Evolutionary conservation across 2,329 filamentous ascomycete species (phyloP), one percentile per base, ranked within the genome.

Genomic region (Chalaropsis thielavioides): DNA sequence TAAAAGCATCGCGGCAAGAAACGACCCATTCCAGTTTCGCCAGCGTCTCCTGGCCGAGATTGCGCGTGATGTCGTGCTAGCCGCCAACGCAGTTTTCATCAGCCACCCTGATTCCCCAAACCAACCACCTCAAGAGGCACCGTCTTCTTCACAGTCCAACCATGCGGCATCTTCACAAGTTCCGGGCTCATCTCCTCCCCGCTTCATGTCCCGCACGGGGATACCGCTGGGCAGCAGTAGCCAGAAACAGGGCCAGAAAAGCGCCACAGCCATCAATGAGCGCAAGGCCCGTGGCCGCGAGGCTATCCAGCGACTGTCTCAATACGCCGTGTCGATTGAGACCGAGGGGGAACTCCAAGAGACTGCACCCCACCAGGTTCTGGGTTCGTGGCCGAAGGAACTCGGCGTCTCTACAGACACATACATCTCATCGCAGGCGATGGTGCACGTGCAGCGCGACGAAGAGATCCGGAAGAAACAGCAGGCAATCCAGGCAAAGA

Each of bases 371-470:
- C 68, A 69, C 63, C 70, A 68, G 3, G 66, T 77, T 1, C 69
- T 78, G 1, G 71, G 73, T 4, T 72, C 72, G 67, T 78, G 76
- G 76, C 76, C 76, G 0, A 69, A 71, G 1, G 71, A 76, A 59
- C 73, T 73, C 7, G 76, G 75, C 19, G 69, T 73, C 2, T 70
- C 72, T 19, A 72, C 72, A 1, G 70, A 71, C 5, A 69, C 71
- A 49, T 78, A 78, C 64, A 66, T 75, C 2, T 77, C 76, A 17
- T 68, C 67, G 8, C 58, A 65, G 35, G 44, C 56, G 17, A 35
- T 54, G 19, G 40, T 54, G 31, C 49, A 62, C 5, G 44, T 61
- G 11, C 40, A 41, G 40, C 61, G 59, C 38, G 60, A 69, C 13
- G 54, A 62, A n/a, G 40, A 58, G 11, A 61, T 69, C 3, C 41